These are phyloP conservation scores for Epichloe aotearoae DNA, from an alignment of 2,329 filamentous ascomycete genomes.

Conservation along the genomic window DNA sequence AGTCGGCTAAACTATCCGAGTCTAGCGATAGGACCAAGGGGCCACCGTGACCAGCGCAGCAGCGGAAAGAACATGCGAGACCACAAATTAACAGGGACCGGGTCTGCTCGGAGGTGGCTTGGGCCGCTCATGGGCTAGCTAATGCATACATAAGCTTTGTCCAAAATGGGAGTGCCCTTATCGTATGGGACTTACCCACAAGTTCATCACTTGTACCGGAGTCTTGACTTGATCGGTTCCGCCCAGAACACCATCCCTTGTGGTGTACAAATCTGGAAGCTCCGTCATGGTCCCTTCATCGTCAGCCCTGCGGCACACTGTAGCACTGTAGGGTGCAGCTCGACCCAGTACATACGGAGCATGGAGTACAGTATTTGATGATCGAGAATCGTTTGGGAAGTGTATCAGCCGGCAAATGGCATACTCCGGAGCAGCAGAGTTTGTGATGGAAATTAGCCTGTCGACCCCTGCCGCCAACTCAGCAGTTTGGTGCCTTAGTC, in stretches of 20 bases:
- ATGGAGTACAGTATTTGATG: too few relatives aligned
- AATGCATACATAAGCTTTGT: background rate
- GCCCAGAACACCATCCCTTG: too few relatives aligned
- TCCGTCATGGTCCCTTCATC: too few relatives aligned
- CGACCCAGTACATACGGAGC: too few relatives aligned
- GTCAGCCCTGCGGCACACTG: too few relatives aligned
- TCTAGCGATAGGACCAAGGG: background rate
- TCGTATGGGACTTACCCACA: too few relatives aligned
- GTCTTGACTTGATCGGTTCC: too few relatives aligned
- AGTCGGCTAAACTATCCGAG: constrained; percentile 6
- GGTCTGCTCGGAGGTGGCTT: background rate
- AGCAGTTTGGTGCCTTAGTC: background rate
- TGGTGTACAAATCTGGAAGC: too few relatives aligned
- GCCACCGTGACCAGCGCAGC: background rate
- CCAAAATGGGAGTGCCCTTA: background rate
- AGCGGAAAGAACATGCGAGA: background rate
- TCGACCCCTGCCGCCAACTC: background rate
- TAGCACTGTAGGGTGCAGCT: too few relatives aligned
- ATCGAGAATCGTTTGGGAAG: too few relatives aligned
- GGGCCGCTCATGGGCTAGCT: background rate
- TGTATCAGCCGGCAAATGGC: background rate
- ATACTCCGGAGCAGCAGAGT: background rate
- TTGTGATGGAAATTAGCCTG: background rate
- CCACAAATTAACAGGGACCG: background rate
- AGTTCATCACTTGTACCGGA: too few relatives aligned